Evolutionary conservation across 345 rosid species (phyloP).

Genomic region (Moringa oleifera): DNA sequence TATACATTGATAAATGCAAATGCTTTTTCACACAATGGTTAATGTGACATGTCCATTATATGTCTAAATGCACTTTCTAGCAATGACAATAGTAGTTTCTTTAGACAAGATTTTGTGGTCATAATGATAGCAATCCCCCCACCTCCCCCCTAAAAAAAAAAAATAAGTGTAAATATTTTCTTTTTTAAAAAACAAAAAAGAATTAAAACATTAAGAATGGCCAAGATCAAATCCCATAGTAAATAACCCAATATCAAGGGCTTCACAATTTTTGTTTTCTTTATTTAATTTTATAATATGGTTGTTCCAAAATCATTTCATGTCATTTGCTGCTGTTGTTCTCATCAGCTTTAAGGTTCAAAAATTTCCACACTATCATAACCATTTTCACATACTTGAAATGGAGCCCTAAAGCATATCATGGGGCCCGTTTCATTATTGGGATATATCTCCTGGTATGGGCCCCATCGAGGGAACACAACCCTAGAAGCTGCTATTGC

Average conservation of each 20-base stretch:
- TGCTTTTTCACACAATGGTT: too few species aligned
- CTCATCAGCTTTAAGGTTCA: background rate
- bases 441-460: constrained; percentile 23
- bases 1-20: too few species aligned
- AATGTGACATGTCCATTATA: constrained; percentile 20
- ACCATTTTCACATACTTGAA: background rate
- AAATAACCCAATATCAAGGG: too few species aligned
- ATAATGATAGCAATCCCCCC: background rate
- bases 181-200: too few species aligned
- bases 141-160: too few species aligned
- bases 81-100: constrained; percentile 13
- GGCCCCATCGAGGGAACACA: constrained; percentile 23
- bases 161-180: too few species aligned
- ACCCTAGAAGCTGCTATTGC: constrained; percentile 23
- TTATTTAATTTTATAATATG: background rate
- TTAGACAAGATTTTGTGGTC: constrained; percentile 7
- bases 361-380: background rate
- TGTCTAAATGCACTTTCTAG: constrained; percentile 23
- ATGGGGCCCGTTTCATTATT: constrained; percentile 26
- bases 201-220: too few species aligned
- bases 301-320: background rate
- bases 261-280: too few species aligned
- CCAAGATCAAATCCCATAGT: too few species aligned
- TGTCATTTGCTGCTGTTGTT: background rate
- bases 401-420: constrained; percentile 11